Conservation (phyloP, 2,329 filamentous ascomycete genomes). For the Hawksworthiomyces lignivorus region DNA sequence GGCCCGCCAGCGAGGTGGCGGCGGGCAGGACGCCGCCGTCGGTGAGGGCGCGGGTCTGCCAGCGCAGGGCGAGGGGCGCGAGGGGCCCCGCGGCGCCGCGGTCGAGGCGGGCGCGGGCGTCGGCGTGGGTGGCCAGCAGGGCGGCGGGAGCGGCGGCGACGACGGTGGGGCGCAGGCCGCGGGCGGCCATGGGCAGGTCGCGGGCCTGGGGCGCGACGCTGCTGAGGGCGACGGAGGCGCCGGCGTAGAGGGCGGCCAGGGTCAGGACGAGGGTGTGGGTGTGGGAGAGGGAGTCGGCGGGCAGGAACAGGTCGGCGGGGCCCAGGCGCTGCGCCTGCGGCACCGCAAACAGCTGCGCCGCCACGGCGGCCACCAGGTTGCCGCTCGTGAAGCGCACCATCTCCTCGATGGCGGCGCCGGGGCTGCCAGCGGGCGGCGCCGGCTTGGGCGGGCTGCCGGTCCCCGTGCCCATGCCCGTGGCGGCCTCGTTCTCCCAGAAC, state of each 20-base stretch:
- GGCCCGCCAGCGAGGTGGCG: constrained; percentile 52
- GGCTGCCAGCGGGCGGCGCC: not conserved
- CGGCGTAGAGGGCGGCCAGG: constrained; percentile 74
- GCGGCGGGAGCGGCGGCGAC: constrained; percentile 71
- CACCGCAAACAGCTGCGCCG: constrained; percentile 67
- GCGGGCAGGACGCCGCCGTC: constrained; percentile 67
- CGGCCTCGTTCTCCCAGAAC: constrained; percentile 53
- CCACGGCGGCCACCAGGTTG: constrained; percentile 83
- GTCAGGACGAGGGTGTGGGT: constrained; percentile 74
- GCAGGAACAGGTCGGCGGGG: constrained; percentile 72
- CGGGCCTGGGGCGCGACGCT: constrained; percentile 70
- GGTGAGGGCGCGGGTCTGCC: constrained; percentile 61
- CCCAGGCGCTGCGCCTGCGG: constrained; percentile 67
- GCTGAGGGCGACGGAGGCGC: constrained; percentile 79
- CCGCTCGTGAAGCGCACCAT: constrained; percentile 74
- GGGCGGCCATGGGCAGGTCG: constrained; percentile 65
- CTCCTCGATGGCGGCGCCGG: constrained; percentile 44
- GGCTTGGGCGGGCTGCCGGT: no score
- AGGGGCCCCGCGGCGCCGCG: constrained; percentile 54
- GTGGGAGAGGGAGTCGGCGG: constrained; percentile 72
- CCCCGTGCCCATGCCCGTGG: constrained; percentile 11
- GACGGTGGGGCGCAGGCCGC: constrained; percentile 71
- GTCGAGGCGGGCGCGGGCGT: constrained; percentile 47
- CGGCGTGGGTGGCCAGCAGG: constrained; percentile 58
- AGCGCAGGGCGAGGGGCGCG: no score